Conservation (phyloP, 1,284 basidiomycete species). For the Puccinia coronata region DNA sequence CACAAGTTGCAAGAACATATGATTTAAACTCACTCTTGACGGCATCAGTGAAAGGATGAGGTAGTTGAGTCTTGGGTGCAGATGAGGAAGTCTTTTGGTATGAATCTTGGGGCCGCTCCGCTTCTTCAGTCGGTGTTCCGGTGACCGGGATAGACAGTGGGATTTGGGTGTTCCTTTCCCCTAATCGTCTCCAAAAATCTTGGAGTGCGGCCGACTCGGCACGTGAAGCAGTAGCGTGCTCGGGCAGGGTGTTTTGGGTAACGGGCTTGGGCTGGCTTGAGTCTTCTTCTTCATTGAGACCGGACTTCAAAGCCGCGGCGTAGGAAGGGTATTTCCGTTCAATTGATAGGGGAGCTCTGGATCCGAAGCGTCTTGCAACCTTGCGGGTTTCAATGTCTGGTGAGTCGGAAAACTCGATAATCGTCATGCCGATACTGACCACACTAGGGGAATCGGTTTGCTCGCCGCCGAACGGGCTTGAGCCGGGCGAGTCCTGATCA, state of each 20-base stretch:
- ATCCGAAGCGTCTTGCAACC: constrained; percentile 7
- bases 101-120: background rate
- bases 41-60: background rate
- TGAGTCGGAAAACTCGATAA: background rate
- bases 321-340: background rate
- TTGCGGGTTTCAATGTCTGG: background rate
- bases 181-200: background rate
- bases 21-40: background rate
- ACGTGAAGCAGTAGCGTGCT: background rate
- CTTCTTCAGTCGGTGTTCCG: background rate
- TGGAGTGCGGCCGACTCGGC: background rate
- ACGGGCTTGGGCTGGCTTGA: background rate
- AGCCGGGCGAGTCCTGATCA: background rate
- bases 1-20: background rate
- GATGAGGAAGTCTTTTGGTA: background rate
- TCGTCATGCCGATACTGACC: constrained; percentile 15
- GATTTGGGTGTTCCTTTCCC: background rate
- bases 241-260: background rate
- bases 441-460: background rate
- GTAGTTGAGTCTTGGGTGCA: background rate
- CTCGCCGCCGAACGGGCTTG: background rate
- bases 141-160: background rate
- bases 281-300: background rate
- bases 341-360: background rate
- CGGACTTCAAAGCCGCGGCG: no score